phyloP scores from a whole-genome alignment of 108 stramenopile species.

The Stephanodiscus minutulus region DNA sequence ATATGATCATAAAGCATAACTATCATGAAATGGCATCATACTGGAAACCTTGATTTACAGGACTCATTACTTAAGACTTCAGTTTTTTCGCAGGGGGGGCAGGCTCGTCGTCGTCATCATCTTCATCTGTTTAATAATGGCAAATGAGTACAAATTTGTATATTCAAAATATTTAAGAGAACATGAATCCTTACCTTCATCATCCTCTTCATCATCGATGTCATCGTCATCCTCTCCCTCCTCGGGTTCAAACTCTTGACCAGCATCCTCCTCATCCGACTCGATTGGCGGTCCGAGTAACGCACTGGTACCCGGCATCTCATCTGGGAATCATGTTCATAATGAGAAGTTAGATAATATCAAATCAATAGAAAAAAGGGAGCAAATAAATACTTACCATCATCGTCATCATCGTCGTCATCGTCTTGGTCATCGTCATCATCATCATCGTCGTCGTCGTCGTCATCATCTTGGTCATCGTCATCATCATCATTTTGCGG shows the following conservation, averaged over 20 bases:
- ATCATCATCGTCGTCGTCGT: conserved; percentile 1
- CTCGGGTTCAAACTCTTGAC: neutral
- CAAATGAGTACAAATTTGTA: neutral
- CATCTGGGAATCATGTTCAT: neutral
- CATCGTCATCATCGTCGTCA: conserved; percentile 1
- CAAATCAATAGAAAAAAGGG: neutral
- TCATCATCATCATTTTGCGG: neutral
- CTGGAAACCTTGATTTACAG: neutral
- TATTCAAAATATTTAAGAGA: neutral
- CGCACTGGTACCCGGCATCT: neutral
- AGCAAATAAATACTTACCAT: neutral
- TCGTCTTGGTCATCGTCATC: too few species aligned
- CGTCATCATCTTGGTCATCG: too few species aligned
- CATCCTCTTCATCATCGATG: conserved; percentile 1
- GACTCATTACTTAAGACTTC: neutral
- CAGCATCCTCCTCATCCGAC: neutral
- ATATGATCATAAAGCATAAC: too few species aligned
- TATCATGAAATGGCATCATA: neutral
- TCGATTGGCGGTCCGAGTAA: conserved; percentile 9
- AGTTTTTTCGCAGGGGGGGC: conserved; percentile 4
- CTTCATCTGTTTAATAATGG: neutral
- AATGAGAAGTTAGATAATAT: neutral
- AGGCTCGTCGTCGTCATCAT: neutral
- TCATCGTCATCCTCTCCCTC: neutral
- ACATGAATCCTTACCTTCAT: neutral